A percentile compares a stretch with the other conserved stretches of the same genome.
Evolutionary conservation across 208 protist species (phyloP).

Genomic region (Trichomonas gallinae): DNA sequence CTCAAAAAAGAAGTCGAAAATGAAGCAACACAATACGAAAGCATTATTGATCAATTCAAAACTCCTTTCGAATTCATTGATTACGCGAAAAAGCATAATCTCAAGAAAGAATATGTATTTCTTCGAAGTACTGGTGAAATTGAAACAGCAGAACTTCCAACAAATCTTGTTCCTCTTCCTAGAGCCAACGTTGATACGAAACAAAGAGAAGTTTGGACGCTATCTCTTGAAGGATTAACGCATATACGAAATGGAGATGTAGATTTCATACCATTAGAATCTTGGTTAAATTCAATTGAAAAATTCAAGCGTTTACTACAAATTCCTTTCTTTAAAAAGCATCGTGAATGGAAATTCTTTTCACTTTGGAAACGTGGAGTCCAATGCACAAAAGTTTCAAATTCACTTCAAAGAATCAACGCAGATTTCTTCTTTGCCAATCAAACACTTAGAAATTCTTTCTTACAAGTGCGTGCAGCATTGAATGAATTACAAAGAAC

Average conservation of each 20-base stretch:
- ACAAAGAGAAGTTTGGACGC: background rate
- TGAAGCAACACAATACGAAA: background rate
- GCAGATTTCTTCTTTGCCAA: background rate
- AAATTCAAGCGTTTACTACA: background rate
- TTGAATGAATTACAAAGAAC: background rate
- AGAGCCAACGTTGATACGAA: background rate
- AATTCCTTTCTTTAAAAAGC: slow-evolving; percentile 7
- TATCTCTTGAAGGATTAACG: background rate
- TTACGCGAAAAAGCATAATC: background rate
- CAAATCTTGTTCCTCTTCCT: background rate
- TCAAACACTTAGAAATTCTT: background rate
- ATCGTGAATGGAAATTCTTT: background rate
- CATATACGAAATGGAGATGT: background rate
- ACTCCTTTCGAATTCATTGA: background rate
- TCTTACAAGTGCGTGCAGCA: background rate
- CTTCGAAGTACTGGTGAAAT: background rate
- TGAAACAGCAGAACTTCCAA: background rate
- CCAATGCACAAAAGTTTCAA: background rate
- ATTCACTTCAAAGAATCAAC: background rate
- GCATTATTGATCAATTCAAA: background rate
- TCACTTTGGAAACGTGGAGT: background rate
- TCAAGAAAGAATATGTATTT: background rate
- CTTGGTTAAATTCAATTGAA: background rate
- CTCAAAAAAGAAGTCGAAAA: background rate
- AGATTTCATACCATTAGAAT: background rate